Base-by-base conservation (phyloP, 1,284 basidiomycete species). In the Erythrobasidium hasegawianum region DNA sequence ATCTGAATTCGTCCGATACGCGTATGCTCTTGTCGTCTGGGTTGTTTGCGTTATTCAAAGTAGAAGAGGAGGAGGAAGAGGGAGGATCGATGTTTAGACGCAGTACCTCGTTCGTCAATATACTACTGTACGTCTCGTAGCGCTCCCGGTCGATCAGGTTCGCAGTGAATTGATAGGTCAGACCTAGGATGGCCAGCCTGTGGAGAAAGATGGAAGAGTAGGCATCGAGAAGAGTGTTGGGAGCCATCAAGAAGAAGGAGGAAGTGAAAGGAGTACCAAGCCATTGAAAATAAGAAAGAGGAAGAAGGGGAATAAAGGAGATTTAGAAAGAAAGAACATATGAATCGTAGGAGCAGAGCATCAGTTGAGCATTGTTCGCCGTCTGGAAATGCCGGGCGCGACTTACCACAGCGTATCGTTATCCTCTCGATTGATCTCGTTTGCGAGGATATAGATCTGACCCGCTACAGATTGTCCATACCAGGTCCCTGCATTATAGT, bases 121-220 rank as follows among this genome's bases (percentile, higher is more conserved):
- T 80, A 1, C 81, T 76, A 61, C 93, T 87, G 74, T 86, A 88
- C 69, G 81, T 82, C 71, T 97, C 91, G 79, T 98, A 98, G 53
- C 82, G 82, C 33, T 87, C 84, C 56, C 90, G 85, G 70, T 94
- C 89, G 80, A 97, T 92, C 72, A 87, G 86, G 53, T 89, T 86
- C 13, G 89, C 85, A 33, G 85, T 84, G 77, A 97, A 98, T 80
- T 98, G 96, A 75, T 87, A 87, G 10, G 96, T 97, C 24, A 97
- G 82, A 20, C 92, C 93, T 53, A 98, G 83, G 68, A 98, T 93
- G 16, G 94, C 92, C 53, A 95, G 83, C 90, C 89, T 92, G 75
- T n/a, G n/a, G n/a, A n/a, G n/a, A n/a, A n/a, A n/a, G n/a, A n/a
- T n/a, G n/a, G n/a, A n/a, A n/a, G n/a, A n/a, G n/a, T n/a, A n/a